Evolutionary conservation across 805 yeast species (phyloP), one percentile per base, ranked within the genome.

Genomic region (Yarrowia sp.): DNA sequence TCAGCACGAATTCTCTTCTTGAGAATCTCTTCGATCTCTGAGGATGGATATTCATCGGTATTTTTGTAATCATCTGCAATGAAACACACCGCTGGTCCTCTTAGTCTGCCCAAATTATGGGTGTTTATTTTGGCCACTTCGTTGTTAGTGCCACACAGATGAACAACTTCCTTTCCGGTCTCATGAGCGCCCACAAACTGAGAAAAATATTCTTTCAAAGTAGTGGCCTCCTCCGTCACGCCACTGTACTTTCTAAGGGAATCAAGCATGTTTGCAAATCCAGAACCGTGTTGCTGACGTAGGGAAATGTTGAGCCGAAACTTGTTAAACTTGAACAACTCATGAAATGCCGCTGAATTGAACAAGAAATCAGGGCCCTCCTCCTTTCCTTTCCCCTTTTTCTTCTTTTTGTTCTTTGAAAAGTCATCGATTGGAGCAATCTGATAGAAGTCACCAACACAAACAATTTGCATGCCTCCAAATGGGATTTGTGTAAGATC

Each of bases 371-470:
- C 55, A 9, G 38, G 52, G 38, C 13, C 38, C 38, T 36, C 13
- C 1, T 36, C 38, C 5, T 36, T 12, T 12, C 10, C 38, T 10
- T 10, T 12, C 13, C 10, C 38, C 38, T 10, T 36, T 36, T 36
- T 36, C 38, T 36, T 9, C 38, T 36, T 39, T 34, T 13, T 10
- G 42, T 7, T 36, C 33, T 36, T 19, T 13, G 43, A n/a, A 9
- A 10, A 2, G 5, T 52, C 43, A 8, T 14, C 33, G 9, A 50
- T 50, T 10, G 58, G 98, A 0, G 98, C 97, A 52, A 93, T 81
- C 78, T 93, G 98, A 76, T 89, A 92, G 75, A 93, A 92, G 77
- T 93, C 98, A 17, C 98, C 98, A 8, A 95, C 88, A 42, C 92
- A 78, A 9, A 93, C 85, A 15, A 94, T 72, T 74, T 93, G 98